Evolutionary conservation across 1,284 basidiomycete species (phyloP), one percentile per base, ranked within the genome.

Genomic region (Peniophora sp.): DNA sequence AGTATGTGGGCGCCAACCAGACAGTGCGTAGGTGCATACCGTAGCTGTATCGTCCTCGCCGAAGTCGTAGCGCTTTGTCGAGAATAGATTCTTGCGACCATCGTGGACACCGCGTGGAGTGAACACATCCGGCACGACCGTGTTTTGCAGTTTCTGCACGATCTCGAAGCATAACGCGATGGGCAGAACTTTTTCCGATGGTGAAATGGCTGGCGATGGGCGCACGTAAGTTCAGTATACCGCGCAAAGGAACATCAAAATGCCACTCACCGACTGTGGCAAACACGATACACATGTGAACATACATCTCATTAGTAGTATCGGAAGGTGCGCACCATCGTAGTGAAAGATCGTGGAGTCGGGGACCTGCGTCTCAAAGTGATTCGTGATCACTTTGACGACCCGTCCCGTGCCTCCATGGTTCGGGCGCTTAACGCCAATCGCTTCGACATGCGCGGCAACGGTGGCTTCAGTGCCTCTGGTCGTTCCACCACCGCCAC

Each of bases 41-140:
- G 27, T 32, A 12, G 27, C 27, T 32, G 27, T 32, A 32, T 32
- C 27, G 68, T 56, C 36, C 23, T 71, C 70, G 8, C 74, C 78
- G 50, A 88, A 81, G 0, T 77, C 74, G 8, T 88, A 68, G 51
- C 74, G 69, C 42, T 71, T 68, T 3, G 75, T 67, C 10, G 81
- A 68, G 60, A 87, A 89, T 54, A 90, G 62, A 54, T 89, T 91
- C 64, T 89, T 90, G 17, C 85, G 70, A 1, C 88, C 87, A 54
- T 91, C 87, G 53, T 89, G 89, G 1, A 77, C 85, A 9, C 75
- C 80, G 6, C 71, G 75, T 2, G 81, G 81, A 1, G 74, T 83
- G 58, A 87, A 88, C 15, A 86, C 67, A 12, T 75, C 63, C 0
- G 81, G 79, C 0, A 79, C 78, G 5, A 75, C 68, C 0, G 65